These are phyloP conservation scores for Cyclostephanos invisitatus DNA, from an alignment of 108 stramenopile genomes.

Conservation along the genomic window DNA sequence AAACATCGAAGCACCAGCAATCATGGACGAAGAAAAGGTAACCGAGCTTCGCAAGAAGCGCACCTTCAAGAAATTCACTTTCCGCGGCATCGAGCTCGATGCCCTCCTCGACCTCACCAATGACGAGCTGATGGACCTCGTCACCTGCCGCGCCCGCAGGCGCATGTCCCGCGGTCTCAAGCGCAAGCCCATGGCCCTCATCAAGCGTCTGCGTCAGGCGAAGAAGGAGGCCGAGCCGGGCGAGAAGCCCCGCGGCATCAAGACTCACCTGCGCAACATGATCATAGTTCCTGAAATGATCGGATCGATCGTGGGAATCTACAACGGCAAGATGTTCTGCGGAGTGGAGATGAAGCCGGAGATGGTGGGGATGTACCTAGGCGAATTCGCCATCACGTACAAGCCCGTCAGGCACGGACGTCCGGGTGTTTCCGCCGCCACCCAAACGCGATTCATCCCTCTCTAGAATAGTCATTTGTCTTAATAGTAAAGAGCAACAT, in stretches of 20 bases:
- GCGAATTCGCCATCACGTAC: constrained; percentile 99
- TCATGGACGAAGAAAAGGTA: constrained; percentile 95
- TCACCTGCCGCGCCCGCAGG: constrained; percentile 94
- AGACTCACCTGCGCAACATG: constrained; percentile 99
- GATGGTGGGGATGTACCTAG: constrained; percentile 99
- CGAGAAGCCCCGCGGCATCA: constrained; percentile 98
- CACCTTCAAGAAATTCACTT: constrained; percentile 99
- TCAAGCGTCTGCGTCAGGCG: constrained; percentile 98
- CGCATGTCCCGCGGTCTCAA: constrained; percentile 98
- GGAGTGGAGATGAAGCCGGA: constrained; percentile 99
- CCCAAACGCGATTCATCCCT: constrained; percentile 98
- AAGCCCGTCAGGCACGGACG: constrained; percentile 97
- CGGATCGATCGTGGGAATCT: constrained; percentile 98
- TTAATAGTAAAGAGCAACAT: constrained; percentile 23
- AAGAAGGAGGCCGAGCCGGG: constrained; percentile 97
- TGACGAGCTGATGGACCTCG: constrained; percentile 98
- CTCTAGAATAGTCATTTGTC: constrained; percentile 72
- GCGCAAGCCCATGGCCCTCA: constrained; percentile 98
- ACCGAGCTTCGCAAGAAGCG: constrained; percentile 99
- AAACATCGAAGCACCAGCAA: constrained; percentile 12
- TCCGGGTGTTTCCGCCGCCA: constrained; percentile 98
- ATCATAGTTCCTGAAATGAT: constrained; percentile 99
- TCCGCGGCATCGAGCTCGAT: constrained; percentile 98
- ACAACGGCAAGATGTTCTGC: constrained; percentile 99
- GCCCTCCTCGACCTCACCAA: constrained; percentile 97